Evolutionary conservation across 257 asterid species (phyloP).

Genomic region (Capsicum pubescens): DNA sequence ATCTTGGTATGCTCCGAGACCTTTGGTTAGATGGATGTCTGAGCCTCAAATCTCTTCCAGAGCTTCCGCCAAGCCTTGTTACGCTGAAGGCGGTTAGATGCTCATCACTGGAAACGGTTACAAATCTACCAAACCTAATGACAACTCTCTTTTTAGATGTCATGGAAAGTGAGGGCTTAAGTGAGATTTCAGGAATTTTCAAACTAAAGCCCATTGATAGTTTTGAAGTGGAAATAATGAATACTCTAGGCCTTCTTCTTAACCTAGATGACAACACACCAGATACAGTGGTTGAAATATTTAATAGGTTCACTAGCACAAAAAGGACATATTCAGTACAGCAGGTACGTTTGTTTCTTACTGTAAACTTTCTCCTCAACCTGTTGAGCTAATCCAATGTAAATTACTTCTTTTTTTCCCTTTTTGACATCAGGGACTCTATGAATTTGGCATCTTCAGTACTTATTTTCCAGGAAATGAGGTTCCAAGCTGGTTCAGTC

Average conservation of each 20-base stretch:
- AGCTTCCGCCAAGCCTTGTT: slow-evolving; percentile 27
- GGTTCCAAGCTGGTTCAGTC: slow-evolving; percentile 31
- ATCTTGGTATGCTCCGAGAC: slow-evolving; percentile 28
- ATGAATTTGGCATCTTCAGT: slow-evolving; percentile 36
- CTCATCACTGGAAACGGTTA: slow-evolving; percentile 30
- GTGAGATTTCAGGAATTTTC: slow-evolving; percentile 33
- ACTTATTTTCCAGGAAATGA: slow-evolving; percentile 33
- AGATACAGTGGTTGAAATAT: slow-evolving; percentile 24
- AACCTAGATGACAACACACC: not conserved
- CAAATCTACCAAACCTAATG: slow-evolving; percentile 35
- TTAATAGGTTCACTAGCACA: slow-evolving; percentile 26
- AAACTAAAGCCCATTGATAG: slow-evolving; percentile 26
- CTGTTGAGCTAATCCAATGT: not conserved
- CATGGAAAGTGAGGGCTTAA: slow-evolving; percentile 16
- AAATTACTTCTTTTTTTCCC: not conserved
- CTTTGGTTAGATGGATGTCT: slow-evolving; percentile 30
- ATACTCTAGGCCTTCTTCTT: slow-evolving; percentile 17
- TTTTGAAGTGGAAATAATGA: slow-evolving; percentile 28
- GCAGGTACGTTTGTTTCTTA: slow-evolving; percentile 10
- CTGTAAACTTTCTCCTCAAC: not conserved
- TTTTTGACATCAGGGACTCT: slow-evolving; percentile 27
- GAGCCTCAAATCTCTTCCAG: slow-evolving; percentile 32
- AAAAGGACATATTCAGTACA: slow-evolving; percentile 25
- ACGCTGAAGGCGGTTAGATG: slow-evolving; percentile 21
- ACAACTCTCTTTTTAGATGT: slow-evolving; percentile 27